A percentile compares a stretch with the other conserved stretches of the same genome.
phyloP scores from a whole-genome alignment of 1,284 basidiomycete genomes.

The Trametes sp. region DNA sequence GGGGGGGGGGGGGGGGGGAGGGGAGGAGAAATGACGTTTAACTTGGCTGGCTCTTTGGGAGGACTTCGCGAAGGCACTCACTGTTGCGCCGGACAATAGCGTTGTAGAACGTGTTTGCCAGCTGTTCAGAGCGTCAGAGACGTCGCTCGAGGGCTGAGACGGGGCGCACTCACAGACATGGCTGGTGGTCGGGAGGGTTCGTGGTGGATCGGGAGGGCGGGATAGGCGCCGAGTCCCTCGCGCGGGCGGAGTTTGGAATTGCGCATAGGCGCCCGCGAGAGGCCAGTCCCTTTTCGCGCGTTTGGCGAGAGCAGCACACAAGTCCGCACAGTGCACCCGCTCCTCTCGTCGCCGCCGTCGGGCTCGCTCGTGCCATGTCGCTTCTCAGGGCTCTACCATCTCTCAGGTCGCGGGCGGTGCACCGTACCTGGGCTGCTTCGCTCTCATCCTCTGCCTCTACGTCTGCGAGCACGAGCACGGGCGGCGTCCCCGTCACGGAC shows the following conservation, averaged over 20 bases:
- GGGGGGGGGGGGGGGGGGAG: conserved; percentile 16
- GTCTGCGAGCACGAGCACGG: conserved; percentile 3
- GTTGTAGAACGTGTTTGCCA: conserved; percentile 83
- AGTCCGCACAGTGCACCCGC: conserved; percentile 1
- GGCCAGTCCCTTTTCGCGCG: conserved; percentile 15
- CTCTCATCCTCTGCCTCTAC: conserved; percentile 21
- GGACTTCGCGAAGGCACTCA: conserved; percentile 45
- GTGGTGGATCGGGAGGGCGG: conserved; percentile 29
- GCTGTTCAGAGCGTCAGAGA: conserved; percentile 46
- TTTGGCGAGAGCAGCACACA: conserved; percentile 13
- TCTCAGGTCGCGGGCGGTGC: conserved; percentile 20
- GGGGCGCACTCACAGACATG: conserved; percentile 41
- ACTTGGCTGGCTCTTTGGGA: not conserved
- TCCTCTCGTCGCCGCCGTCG: conserved; percentile 6
- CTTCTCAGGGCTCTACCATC: conserved; percentile 28
- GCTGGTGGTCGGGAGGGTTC: conserved; percentile 28
- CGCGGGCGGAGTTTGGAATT: conserved; percentile 35
- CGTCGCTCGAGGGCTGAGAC: not conserved
- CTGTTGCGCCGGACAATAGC: conserved; percentile 91
- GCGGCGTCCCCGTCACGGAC: not conserved
- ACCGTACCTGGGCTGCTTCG: conserved; percentile 20
- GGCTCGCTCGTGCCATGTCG: conserved; percentile 29
- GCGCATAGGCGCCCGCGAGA: conserved; percentile 13
- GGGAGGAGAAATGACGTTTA: conserved; percentile 9
- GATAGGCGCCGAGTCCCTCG: conserved; percentile 19